Evolutionary conservation across 257 asterid genomes (phyloP), one percentile per base, ranked within the genome.

Genomic region (Henckelia pumila): DNA sequence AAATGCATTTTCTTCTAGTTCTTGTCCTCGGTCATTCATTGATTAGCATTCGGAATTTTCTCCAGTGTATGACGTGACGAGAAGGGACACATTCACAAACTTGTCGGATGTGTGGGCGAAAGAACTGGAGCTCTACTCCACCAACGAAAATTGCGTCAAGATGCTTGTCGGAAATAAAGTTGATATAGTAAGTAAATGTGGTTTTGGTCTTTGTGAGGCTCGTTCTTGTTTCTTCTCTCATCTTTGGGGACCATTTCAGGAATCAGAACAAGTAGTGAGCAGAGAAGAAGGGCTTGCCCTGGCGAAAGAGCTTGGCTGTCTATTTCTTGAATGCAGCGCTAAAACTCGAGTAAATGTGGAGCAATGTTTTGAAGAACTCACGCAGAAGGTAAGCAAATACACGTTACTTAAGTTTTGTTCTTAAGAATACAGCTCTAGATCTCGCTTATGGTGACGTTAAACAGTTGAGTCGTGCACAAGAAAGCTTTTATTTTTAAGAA

Each of bases 81-180:
- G 97, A 80, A 88, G 96, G 81, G 93, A 91, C 33, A 83, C 93
- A 59, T 91, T 88, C 68, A 82, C 89, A 64, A 85, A 86, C 80
- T 78, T 91, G 74, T 83, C 89, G 74, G 97, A 86, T 69, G 88
- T 91, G 8, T 91, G 96, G 97, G 96, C 95, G 37, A 88, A 86
- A 79, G 97, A 91, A 79, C 82, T 91, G 66, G 93, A 91, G 75
- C 83, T 88, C 33, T 91, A 91, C 76, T 86, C 93, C 59, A 86
- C 89, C 55, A 83, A 85, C 71, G 86, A 80, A 75, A 89, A 91
- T 65, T 91, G 96, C 63, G 78, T 86, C 77, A 91, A 91, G 89
- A 91, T 91, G 89, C 95, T 91, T 56, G 96, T 91, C 2, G 97
- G 97, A 24, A 91, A 91, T 86, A 91, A 91, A 91, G 91, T 88